Evolutionary conservation across 2,329 filamentous ascomycete species (phyloP), one percentile per base, ranked within the genome.

Genomic region (Anthostomella pinea): DNA sequence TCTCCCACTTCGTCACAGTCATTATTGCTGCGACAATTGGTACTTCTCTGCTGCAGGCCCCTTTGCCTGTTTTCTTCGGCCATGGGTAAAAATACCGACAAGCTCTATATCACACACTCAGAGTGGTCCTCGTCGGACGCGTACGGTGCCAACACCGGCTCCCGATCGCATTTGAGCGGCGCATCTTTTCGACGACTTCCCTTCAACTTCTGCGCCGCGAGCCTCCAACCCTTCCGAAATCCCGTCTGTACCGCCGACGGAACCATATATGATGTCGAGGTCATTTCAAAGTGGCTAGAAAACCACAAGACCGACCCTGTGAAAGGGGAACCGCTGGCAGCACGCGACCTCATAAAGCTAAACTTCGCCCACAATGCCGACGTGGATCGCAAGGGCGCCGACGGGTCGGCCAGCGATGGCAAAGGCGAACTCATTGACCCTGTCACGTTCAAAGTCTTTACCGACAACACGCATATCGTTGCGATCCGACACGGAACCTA

Each of bases 181-280:
- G 75, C 79, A 31, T 76, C 77, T 23, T 97, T 97, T 70, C 87
- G 85, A 57, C 85, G 88, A 29, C 77, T 98, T 2, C 93, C 94
- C 19, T 98, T 94, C 77, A 97, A 96, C 73, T 97, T 93, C 68
- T 98, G 93, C 77, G 88, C 93, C 45, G 83, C 95, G 24, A 95
- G 87, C 43, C 82, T 98, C 21, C 93, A 97, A 59, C 94, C 94
- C 6, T 98, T 96, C 70, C 80, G 83, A 57, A 87, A 95, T 57
- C 90, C 93, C 5, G 93, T 98, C 22, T 98, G 93, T 70, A 97
- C 91, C 1, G 58, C 77, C 3, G 74, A 85, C 26, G 93, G 93
- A 35, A 93, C 84, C 9, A 91, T 95, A 42, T 98, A 97, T 64
- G 94, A 98, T 57, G 78, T 96, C 52, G 91, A 93, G 52, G 87